These are phyloP conservation scores for Plasmodium coatneyi DNA, from an alignment of 169 alveolate genomes.

Conservation along the genomic window DNA sequence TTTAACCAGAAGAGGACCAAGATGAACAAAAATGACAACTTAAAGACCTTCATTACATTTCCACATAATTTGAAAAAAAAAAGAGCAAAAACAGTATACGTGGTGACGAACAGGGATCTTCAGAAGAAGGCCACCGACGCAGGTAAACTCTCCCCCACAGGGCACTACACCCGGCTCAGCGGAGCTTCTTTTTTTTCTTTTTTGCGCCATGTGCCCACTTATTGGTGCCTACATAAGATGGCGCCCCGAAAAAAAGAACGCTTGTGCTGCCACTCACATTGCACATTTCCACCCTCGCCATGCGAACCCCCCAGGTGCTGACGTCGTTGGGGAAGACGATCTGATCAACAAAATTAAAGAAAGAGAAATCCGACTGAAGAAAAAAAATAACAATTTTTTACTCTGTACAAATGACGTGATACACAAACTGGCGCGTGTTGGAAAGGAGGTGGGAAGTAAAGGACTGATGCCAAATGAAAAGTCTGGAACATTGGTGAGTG, in stretches of 20 bases:
- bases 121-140: constrained; percentile 23
- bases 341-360: constrained; percentile 62
- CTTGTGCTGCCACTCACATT: not conserved
- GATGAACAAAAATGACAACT: constrained; percentile 73
- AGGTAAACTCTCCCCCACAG: constrained; percentile 13
- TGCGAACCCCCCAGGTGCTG: constrained; percentile 30
- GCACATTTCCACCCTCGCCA: not conserved
- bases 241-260: not conserved
- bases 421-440: constrained; percentile 81
- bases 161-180: not conserved
- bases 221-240: not conserved
- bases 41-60: constrained; percentile 69
- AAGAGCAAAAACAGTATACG: constrained; percentile 66
- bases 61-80: constrained; percentile 73
- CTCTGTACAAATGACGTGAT: constrained; percentile 80
- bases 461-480: constrained; percentile 85
- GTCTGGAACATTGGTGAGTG: constrained; percentile 80
- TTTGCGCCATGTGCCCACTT: not conserved
- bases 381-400: constrained; percentile 81
- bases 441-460: constrained; percentile 78
- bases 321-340: constrained; percentile 75
- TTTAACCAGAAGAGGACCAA: constrained; percentile 60
- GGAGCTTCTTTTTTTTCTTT: not conserved
- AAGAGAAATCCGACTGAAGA: constrained; percentile 57
- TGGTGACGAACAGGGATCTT: constrained; percentile 27